Conservation (phyloP, 129 eudicot species). For the Daucus carota region DH1_v3.0 NC_030381.2:22067001-22067500, state of each 20-base stretch:
- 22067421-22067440: neutral
- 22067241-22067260: neutral
- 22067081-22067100: too few relatives aligned
- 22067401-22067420: conserved; percentile 1
- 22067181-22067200: neutral
- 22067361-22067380: neutral
- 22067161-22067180: neutral
- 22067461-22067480: neutral
- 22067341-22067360: too few relatives aligned
- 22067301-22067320: neutral
- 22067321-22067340: neutral
- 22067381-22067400: too few relatives aligned
- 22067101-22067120: too few relatives aligned
- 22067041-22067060: too few relatives aligned
- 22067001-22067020: too few relatives aligned
- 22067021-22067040: too few relatives aligned
- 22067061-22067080: too few relatives aligned
- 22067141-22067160: neutral
- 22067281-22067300: neutral
- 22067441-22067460: neutral
- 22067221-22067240: neutral
- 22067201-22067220: conserved; percentile 15
- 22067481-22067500: conserved; percentile 1
- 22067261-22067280: neutral
- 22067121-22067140: conserved; percentile 6